These are phyloP conservation scores for Tanozyma kutaoensis DNA, from an alignment of 805 yeast species.

Conservation along the genomic window DNA sequence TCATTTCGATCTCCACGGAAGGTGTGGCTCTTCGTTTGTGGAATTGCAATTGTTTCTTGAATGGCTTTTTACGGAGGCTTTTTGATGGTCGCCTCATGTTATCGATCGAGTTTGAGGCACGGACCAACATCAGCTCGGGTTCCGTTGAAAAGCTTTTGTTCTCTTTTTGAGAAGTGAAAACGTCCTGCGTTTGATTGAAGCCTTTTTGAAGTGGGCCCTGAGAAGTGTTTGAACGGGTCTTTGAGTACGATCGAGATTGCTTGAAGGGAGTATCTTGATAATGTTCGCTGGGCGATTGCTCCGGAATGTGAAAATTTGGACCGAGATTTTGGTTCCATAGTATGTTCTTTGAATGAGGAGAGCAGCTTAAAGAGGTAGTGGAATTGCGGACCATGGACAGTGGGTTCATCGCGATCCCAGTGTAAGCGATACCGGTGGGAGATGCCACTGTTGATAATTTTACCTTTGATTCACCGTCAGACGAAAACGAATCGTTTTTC, in stretches of 20 bases:
- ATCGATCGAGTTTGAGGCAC: constrained; percentile 2
- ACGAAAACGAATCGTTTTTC: not conserved
- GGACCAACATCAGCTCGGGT: constrained; percentile 3
- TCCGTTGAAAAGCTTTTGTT: constrained; percentile 4
- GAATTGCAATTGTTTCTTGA: not conserved
- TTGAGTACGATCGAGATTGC: constrained; percentile 25
- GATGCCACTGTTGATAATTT: too few relatives aligned
- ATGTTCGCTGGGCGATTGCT: not conserved
- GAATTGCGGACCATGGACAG: too few relatives aligned
- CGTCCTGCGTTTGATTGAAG: constrained; percentile 11
- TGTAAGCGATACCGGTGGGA: too few relatives aligned
- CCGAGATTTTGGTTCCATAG: too few relatives aligned
- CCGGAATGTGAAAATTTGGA: too few relatives aligned
- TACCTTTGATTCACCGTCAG: not conserved
- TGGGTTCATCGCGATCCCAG: too few relatives aligned
- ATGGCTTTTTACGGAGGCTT: constrained; percentile 2
- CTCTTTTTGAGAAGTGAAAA: constrained; percentile 2
- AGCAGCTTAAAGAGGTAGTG: too few relatives aligned
- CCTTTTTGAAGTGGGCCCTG: too few relatives aligned
- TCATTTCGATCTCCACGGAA: constrained; percentile 31
- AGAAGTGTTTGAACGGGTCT: constrained; percentile 29
- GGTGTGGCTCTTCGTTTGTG: constrained; percentile 2
- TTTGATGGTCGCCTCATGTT: constrained; percentile 1
- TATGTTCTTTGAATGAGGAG: not conserved
- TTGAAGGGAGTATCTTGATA: not conserved